Conservation (phyloP, 768 basidiomycete genomes). For the Sarcodon aspratus region DNA sequence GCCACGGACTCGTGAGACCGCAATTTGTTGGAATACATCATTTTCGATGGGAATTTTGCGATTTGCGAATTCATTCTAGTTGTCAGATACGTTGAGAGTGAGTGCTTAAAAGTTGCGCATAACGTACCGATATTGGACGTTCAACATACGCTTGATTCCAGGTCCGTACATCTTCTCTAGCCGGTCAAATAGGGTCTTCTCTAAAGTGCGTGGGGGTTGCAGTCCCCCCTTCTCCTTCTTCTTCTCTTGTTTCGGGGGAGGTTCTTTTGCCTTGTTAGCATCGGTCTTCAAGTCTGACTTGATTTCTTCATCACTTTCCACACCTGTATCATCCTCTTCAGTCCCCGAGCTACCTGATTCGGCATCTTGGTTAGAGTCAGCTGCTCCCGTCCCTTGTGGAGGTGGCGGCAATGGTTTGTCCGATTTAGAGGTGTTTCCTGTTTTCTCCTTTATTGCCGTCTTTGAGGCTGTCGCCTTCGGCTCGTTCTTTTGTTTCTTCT, state of each 20-base stretch:
- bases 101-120: not conserved
- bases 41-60: conserved; percentile 75
- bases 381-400: not conserved
- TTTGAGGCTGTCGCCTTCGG: not conserved
- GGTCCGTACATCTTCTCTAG: conserved; percentile 83
- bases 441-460: not conserved
- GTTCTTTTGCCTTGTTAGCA: not conserved
- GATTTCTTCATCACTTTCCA: not conserved
- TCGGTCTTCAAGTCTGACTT: not conserved
- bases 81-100: not conserved
- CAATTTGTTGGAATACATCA: conserved; percentile 66
- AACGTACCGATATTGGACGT: conserved; percentile 76
- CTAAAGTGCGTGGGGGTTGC: conserved; percentile 59
- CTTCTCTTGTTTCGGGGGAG: conserved; percentile 1
- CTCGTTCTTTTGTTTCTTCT: conserved; percentile 11
- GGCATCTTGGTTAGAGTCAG: not conserved
- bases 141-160: conserved; percentile 76
- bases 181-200: conserved; percentile 87
- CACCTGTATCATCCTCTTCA: not conserved
- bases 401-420: not conserved
- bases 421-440: not conserved
- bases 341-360: not conserved
- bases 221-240: conserved; percentile 17
- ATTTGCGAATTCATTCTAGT: conserved; percentile 81
- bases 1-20: conserved; percentile 63